Evolutionary conservation across 2,329 filamentous ascomycete species (phyloP).

Genomic region (Aureobasidium zeae): DNA sequence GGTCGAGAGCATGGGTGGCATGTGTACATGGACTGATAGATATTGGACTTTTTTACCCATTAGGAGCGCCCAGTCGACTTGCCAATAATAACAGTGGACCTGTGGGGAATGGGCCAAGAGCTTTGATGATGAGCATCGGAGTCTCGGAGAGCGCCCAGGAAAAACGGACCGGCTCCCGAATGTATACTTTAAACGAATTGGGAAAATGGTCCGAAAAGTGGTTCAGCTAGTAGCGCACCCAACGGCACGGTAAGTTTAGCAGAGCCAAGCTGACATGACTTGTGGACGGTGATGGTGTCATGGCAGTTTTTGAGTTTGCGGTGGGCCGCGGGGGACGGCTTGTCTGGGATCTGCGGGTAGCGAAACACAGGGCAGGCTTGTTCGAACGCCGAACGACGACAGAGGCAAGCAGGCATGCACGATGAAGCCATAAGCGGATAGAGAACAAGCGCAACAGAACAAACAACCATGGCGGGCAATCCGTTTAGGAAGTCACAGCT

Average conservation of each 20-base stretch:
- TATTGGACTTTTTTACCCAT: background rate
- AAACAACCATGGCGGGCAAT: constrained; percentile 8
- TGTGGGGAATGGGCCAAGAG: too few species aligned
- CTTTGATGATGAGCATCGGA: too few species aligned
- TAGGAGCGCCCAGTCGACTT: too few species aligned
- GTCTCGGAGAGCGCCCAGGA: too few species aligned
- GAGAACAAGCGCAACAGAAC: background rate
- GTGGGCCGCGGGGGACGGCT: background rate
- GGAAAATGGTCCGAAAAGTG: too few species aligned
- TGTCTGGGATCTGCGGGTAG: background rate
- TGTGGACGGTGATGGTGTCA: constrained; percentile 6
- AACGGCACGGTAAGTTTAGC: too few species aligned
- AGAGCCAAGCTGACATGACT: too few species aligned
- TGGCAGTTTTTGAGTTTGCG: background rate
- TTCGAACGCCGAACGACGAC: background rate
- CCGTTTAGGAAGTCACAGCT: constrained; percentile 10
- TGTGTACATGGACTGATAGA: constrained; percentile 46
- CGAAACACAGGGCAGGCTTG: background rate
- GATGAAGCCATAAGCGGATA: constrained; percentile 13
- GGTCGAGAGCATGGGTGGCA: constrained; percentile 48
- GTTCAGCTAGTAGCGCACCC: too few species aligned
- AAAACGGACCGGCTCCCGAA: too few species aligned
- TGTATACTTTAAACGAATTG: too few species aligned
- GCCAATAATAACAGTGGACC: too few species aligned
- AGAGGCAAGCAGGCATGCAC: constrained; percentile 1